Percentiles rank a stretch among this genome's conserved stretches.
Conservation (phyloP, 306 rosid species). For the Lathyrus aphaca region DNA sequence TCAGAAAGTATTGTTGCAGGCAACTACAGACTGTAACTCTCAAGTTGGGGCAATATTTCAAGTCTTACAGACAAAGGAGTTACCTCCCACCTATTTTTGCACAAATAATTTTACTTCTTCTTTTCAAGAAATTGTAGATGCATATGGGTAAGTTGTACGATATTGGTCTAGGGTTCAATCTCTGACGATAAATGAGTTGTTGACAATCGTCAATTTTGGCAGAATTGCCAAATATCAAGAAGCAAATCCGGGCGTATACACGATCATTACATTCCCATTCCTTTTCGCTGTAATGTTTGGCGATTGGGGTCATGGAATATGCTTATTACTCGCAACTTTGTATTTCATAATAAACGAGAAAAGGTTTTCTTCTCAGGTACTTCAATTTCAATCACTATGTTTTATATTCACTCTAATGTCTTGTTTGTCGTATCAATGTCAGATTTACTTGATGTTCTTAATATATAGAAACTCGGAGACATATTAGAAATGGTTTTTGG, state of each 20-base stretch:
- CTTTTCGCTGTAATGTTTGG: constrained; percentile 92
- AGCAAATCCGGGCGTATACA: constrained; percentile 77
- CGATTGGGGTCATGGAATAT: constrained; percentile 89
- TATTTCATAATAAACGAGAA: constrained; percentile 71
- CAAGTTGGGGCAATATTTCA: constrained; percentile 72
- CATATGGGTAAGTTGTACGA: constrained; percentile 68
- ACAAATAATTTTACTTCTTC: constrained; percentile 74
- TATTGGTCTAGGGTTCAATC: too few species aligned
- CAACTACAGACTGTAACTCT: constrained; percentile 65
- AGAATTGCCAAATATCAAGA: constrained; percentile 84
- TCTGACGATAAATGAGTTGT: too few species aligned
- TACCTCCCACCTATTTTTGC: constrained; percentile 68
- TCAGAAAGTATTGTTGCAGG: constrained; percentile 59
- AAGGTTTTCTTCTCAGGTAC: constrained; percentile 65
- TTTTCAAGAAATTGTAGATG: constrained; percentile 84
- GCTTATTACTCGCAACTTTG: constrained; percentile 72
- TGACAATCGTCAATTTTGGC: constrained; percentile 19
- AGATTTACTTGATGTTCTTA: constrained; percentile 48
- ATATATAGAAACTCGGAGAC: constrained; percentile 83
- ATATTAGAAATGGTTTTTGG: constrained; percentile 83
- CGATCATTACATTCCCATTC: constrained; percentile 76
- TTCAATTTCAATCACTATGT: constrained; percentile 36
- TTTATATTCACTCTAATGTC: constrained; percentile 16
- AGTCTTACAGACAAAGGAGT: constrained; percentile 68
- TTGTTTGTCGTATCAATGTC: constrained; percentile 24